These are phyloP conservation scores for Hypoxylon fuscum DNA, from an alignment of 495 filamentous ascomycete genomes.

Conservation along the genomic window DNA sequence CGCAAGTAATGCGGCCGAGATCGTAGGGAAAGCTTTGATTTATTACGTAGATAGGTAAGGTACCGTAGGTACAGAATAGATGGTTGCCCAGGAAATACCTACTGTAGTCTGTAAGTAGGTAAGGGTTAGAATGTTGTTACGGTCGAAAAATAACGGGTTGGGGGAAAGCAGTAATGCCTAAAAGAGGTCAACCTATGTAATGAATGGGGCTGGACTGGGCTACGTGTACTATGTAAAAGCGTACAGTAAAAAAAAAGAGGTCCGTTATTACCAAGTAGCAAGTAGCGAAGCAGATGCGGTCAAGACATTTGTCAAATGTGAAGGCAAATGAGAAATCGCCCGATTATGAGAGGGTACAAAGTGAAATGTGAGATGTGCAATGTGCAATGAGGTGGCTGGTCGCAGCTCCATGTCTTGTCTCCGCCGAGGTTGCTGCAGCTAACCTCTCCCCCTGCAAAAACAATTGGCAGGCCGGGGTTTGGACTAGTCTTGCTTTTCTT, in stretches of 20 bases:
- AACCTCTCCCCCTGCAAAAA: slow-evolving; percentile 24
- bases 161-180: slow-evolving; percentile 17
- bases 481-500: background rate
- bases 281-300: slow-evolving; percentile 6
- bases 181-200: slow-evolving; percentile 10
- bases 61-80: background rate
- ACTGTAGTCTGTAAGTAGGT: background rate
- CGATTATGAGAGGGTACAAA: slow-evolving; percentile 9
- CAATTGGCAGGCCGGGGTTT: slow-evolving; percentile 10
- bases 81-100: background rate
- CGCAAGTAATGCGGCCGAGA: slow-evolving; percentile 24
- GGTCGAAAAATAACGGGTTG: slow-evolving; percentile 29
- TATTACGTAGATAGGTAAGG: slow-evolving; percentile 13
- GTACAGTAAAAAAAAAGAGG: background rate
- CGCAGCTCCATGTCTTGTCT: slow-evolving; percentile 16
- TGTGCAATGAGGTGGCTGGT: slow-evolving; percentile 35
- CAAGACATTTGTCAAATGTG: slow-evolving; percentile 11
- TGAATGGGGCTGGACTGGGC: slow-evolving; percentile 22
- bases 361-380: slow-evolving; percentile 10
- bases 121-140: slow-evolving; percentile 8
- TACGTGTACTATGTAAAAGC: slow-evolving; percentile 28
- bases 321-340: slow-evolving; percentile 24
- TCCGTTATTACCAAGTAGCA: slow-evolving; percentile 6
- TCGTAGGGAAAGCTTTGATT: slow-evolving; percentile 6
- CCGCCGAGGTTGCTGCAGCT: slow-evolving; percentile 8